A percentile compares a stretch with the other conserved stretches of the same genome.
phyloP scores from a whole-genome alignment of 1,139 yeast species.

The Blastobotrys arbuscula region DNA sequence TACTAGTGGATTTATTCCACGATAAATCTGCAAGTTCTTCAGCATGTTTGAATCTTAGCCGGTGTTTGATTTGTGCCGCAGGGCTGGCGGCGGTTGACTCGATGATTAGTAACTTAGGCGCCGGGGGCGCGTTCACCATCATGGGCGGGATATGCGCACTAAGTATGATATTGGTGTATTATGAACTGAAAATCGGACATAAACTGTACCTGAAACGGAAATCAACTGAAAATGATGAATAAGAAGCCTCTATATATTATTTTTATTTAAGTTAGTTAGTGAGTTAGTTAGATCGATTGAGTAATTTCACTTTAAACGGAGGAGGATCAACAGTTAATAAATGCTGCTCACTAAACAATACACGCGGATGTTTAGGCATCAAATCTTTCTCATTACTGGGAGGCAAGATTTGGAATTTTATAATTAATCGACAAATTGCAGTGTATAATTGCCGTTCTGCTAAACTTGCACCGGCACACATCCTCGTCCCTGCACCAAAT shows the following conservation, averaged over 20 bases:
- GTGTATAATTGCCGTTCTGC: slow-evolving; percentile 59
- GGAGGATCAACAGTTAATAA: slow-evolving; percentile 27
- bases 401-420: slow-evolving; percentile 39
- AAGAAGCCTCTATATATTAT: too few species aligned
- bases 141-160: slow-evolving; percentile 40
- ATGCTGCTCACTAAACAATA: slow-evolving; percentile 22
- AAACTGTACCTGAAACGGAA: slow-evolving; percentile 4
- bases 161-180: slow-evolving; percentile 17
- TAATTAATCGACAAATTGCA: slow-evolving; percentile 38
- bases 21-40: slow-evolving; percentile 55
- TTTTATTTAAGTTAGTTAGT: background rate
- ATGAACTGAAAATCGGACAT: slow-evolving; percentile 16
- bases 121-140: slow-evolving; percentile 63
- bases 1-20: slow-evolving; percentile 59
- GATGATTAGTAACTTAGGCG: slow-evolving; percentile 47
- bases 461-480: slow-evolving; percentile 61
- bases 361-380: slow-evolving; percentile 23
- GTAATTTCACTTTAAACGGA: slow-evolving; percentile 21
- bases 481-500: slow-evolving; percentile 66
- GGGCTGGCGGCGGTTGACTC: slow-evolving; percentile 56
- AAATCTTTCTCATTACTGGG: slow-evolving; percentile 35
- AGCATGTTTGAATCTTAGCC: slow-evolving; percentile 52
- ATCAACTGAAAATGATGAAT: too few species aligned
- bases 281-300: background rate
- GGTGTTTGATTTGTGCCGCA: slow-evolving; percentile 57